These are phyloP conservation scores for Pythium biforme DNA, from an alignment of 352 stramenopile species.

Conservation along the genomic window DNA sequence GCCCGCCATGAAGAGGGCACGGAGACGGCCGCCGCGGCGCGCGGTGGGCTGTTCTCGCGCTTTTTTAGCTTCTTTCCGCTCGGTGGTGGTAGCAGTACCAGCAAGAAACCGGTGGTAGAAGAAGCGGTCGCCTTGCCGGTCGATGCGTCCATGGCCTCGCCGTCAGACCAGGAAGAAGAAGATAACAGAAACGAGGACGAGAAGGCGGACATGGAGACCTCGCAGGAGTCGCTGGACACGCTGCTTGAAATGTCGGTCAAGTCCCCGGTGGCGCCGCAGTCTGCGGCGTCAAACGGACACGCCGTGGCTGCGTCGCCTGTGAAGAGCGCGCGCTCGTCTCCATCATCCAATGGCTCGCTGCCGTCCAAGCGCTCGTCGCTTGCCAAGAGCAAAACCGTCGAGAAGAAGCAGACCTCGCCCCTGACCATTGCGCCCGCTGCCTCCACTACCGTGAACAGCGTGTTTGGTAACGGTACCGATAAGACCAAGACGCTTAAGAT, in stretches of 20 bases:
- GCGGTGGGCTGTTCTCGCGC: slow-evolving; percentile 47
- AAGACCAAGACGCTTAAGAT: slow-evolving; percentile 30
- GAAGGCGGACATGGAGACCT: slow-evolving; percentile 21
- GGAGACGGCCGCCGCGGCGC: slow-evolving; percentile 3
- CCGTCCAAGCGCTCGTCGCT: slow-evolving; percentile 16
- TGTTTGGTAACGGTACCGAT: slow-evolving; percentile 17
- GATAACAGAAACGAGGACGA: no score
- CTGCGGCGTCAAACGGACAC: slow-evolving; percentile 18
- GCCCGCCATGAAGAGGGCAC: slow-evolving; percentile 1
- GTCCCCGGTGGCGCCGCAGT: background rate
- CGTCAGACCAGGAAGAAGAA: slow-evolving; percentile 31
- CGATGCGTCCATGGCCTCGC: slow-evolving; percentile 7
- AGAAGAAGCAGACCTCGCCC: slow-evolving; percentile 8
- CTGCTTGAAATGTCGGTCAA: slow-evolving; percentile 21
- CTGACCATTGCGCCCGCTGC: no score
- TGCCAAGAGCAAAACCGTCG: slow-evolving; percentile 2
- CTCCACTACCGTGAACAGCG: background rate
- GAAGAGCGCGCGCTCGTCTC: slow-evolving; percentile 16
- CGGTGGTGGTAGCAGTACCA: slow-evolving; percentile 21
- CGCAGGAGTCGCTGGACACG: slow-evolving; percentile 19
- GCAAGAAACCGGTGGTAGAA: slow-evolving; percentile 15
- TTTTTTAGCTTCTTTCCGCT: slow-evolving; percentile 69
- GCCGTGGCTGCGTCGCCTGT: background rate
- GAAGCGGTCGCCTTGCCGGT: slow-evolving; percentile 19
- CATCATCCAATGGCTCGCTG: background rate